A percentile compares a stretch with the other conserved stretches of the same genome.
These are phyloP conservation scores for Alternaria gansuensis DNA, from an alignment of 2,329 filamentous ascomycete genomes.

Conservation along the genomic window DNA sequence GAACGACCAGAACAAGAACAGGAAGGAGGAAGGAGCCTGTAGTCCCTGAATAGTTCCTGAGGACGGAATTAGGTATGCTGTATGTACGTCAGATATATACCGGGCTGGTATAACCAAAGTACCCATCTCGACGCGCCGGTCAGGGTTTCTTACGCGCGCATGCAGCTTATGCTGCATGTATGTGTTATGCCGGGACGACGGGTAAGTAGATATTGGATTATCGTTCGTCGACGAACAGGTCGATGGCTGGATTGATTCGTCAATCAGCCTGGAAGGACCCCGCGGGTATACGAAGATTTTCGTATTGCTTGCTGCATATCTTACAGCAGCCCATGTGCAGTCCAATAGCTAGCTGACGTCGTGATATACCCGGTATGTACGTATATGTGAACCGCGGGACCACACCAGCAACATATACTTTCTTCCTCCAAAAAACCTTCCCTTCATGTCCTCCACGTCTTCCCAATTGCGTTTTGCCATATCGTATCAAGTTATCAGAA, in stretches of 20 bases:
- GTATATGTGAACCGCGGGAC: not conserved
- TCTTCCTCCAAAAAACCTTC: not conserved
- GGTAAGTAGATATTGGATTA: not conserved
- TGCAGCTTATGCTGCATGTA: constrained; percentile 1
- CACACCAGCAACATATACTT: not conserved
- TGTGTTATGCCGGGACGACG: not conserved
- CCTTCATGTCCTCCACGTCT: not conserved
- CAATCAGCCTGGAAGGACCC: not conserved
- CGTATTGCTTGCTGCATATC: not conserved
- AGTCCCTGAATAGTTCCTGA: no score
- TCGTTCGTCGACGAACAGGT: not conserved
- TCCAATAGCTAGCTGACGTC: not conserved
- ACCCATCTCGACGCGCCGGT: not conserved
- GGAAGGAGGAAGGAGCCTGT: no score
- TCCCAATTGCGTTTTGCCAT: not conserved
- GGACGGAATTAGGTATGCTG: not conserved
- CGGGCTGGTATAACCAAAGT: not conserved
- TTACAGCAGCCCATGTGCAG: not conserved
- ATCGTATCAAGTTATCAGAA: not conserved
- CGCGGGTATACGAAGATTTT: not conserved
- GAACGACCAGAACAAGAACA: no score
- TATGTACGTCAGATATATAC: not conserved
- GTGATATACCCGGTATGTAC: not conserved
- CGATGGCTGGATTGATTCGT: not conserved
- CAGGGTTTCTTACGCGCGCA: not conserved